Conservation (phyloP, 495 filamentous ascomycete genomes). For the Echria macrotheca region DNA sequence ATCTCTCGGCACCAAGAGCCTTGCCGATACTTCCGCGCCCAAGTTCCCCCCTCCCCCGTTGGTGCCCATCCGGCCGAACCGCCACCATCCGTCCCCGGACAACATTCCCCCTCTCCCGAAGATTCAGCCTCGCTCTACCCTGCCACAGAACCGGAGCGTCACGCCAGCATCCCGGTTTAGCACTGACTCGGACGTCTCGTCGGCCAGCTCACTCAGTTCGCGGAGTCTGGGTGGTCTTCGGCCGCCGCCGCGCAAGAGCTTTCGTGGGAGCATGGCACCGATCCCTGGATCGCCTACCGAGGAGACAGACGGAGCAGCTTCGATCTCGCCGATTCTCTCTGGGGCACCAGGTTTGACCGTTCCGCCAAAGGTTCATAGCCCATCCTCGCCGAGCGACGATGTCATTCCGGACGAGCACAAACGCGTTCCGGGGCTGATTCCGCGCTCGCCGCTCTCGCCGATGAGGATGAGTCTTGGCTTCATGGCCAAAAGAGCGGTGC, state of each 20-base stretch:
- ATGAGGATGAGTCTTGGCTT: slow-evolving; percentile 8
- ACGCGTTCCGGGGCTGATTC: slow-evolving; percentile 17
- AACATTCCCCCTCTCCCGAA: slow-evolving; percentile 5
- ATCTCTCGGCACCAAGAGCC: slow-evolving; percentile 21
- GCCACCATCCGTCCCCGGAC: not conserved
- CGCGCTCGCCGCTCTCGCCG: slow-evolving; percentile 21
- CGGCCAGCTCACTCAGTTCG: not conserved
- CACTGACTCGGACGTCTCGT: slow-evolving; percentile 18
- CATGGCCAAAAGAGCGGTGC: slow-evolving; percentile 3
- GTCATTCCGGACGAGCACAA: slow-evolving; percentile 21
- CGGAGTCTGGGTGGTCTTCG: slow-evolving; percentile 13
- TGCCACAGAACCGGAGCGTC: slow-evolving; percentile 7
- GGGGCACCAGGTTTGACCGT: slow-evolving; percentile 5
- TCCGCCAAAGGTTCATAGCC: not conserved
- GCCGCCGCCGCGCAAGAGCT: not conserved
- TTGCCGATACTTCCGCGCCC: slow-evolving; percentile 9
- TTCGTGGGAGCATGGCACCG: slow-evolving; percentile 9
- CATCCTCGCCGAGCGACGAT: slow-evolving; percentile 11
- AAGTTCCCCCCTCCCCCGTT: slow-evolving; percentile 25
- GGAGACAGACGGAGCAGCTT: slow-evolving; percentile 8
- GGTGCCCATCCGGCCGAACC: slow-evolving; percentile 23
- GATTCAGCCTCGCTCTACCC: slow-evolving; percentile 6
- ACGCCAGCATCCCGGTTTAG: slow-evolving; percentile 12
- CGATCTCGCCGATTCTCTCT: slow-evolving; percentile 24
- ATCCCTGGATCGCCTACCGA: slow-evolving; percentile 21